Percentiles rank a stretch among this genome's conserved stretches.
Evolutionary conservation across 2,329 filamentous ascomycete species (phyloP).

Genomic region (Monosporascus sp.): DNA sequence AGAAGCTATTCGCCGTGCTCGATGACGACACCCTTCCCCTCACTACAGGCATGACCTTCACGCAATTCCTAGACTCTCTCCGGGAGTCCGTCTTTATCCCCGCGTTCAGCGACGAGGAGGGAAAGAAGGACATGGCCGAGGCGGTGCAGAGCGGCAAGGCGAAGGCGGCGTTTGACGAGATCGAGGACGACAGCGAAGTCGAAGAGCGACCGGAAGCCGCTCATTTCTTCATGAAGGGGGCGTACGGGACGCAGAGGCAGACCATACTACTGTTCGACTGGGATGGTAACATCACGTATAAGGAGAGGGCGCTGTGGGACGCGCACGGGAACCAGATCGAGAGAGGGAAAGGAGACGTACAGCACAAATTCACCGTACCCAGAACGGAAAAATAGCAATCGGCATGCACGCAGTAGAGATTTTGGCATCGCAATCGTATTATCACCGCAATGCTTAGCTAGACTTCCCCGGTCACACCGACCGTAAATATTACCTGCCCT

Average conservation of each 20-base stretch:
- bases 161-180: slow-evolving; percentile 30
- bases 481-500: no score
- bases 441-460: not conserved
- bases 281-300: slow-evolving; percentile 55
- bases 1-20: slow-evolving; percentile 48
- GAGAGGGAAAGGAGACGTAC: slow-evolving; percentile 49
- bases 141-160: slow-evolving; percentile 32
- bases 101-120: slow-evolving; percentile 44
- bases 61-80: slow-evolving; percentile 48
- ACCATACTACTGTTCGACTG: slow-evolving; percentile 57
- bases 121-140: slow-evolving; percentile 39
- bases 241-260: slow-evolving; percentile 62
- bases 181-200: slow-evolving; percentile 30
- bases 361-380: slow-evolving; percentile 47
- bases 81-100: slow-evolving; percentile 59
- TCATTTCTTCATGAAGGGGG: slow-evolving; percentile 47
- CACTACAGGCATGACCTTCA: slow-evolving; percentile 38
- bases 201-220: slow-evolving; percentile 31
- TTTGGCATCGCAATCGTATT: not conserved
- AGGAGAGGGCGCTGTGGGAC: slow-evolving; percentile 57
- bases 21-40: slow-evolving; percentile 51
- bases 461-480: no score
- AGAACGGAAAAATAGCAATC: not conserved
- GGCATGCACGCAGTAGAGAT: not conserved
- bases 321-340: slow-evolving; percentile 48